Base-by-base conservation (phyloP, 345 rosid genomes). In the Mallotus nudiflorus region DNA sequence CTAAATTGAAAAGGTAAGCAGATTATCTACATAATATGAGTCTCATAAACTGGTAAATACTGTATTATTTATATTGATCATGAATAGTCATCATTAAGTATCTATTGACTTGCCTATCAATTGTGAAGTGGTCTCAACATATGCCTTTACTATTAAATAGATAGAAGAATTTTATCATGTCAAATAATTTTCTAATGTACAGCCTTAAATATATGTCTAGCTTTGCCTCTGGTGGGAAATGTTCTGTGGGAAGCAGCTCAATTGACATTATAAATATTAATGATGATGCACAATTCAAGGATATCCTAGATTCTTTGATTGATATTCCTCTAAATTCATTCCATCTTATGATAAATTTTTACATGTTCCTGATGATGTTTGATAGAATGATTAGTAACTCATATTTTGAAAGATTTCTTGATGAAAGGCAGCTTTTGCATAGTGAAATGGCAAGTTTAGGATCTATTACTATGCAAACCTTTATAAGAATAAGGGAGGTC, bases 401-500 rank as follows among this genome's bases (percentile, higher is more conserved):
- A 1, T 85, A 72, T n/a, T n/a, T n/a, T n/a, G n/a, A n/a, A n/a
- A n/a, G n/a, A n/a, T n/a, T n/a, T n/a, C n/a, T n/a, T n/a, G n/a
- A n/a, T n/a, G n/a, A n/a, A n/a, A n/a, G n/a, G n/a, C n/a, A n/a
- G n/a, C n/a, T n/a, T n/a, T n/a, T n/a, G n/a, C n/a, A n/a, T n/a
- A n/a, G n/a, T n/a, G n/a, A n/a, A n/a, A n/a, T n/a, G n/a, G n/a
- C n/a, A n/a, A n/a, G n/a, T n/a, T n/a, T n/a, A n/a, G n/a, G n/a
- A n/a, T n/a, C n/a, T n/a, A n/a, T n/a, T n/a, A 68, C 85, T 87
- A 35, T 75, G 20, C 75, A 73, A n/a, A 71, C 75, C 40, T 76
- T 82, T 52, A 62, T 87, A 16, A 81, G 64, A 75, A 72, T 71
- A 35, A 84, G 67, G 66, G 87, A 87, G 72, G 83, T 87, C 8